These are phyloP conservation scores for Phylloporus arenicola DNA, from an alignment of 768 basidiomycete genomes.

Conservation along the genomic window DNA sequence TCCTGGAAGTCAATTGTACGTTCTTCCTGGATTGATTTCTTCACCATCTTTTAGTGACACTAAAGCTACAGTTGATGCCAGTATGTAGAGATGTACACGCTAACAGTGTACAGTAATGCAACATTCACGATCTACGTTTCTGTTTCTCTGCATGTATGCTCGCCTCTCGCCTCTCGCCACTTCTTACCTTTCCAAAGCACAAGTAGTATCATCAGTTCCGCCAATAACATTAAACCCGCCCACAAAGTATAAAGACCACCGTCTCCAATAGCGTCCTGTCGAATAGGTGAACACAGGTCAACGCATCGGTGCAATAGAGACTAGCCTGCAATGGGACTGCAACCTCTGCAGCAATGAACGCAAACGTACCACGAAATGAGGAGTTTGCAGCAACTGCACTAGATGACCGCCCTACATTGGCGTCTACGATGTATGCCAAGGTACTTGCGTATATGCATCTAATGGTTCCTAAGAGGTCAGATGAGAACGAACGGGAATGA, in stretches of 20 bases:
- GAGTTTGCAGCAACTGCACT: conserved; percentile 75
- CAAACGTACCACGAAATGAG: conserved; percentile 62
- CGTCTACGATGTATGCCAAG: conserved; percentile 83
- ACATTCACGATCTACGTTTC: background rate
- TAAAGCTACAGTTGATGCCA: too few species aligned
- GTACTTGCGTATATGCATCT: conserved; percentile 65
- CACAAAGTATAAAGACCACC: conserved; percentile 76
- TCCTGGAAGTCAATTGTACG: too few species aligned
- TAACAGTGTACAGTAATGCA: too few species aligned
- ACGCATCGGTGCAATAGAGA: background rate
- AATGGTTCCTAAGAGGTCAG: background rate
- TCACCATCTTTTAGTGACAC: too few species aligned
- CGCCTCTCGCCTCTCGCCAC: conserved; percentile 58
- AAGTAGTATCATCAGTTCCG: conserved; percentile 51
- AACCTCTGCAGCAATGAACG: conserved; percentile 66
- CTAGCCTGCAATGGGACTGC: conserved; percentile 63
- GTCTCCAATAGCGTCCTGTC: conserved; percentile 66
- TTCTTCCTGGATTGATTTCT: too few species aligned
- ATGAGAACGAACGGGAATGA: background rate
- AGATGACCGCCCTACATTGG: conserved; percentile 76
- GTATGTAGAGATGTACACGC: too few species aligned
- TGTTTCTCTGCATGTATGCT: conserved; percentile 41
- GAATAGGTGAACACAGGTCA: background rate
- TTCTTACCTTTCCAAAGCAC: conserved; percentile 54
- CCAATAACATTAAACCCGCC: conserved; percentile 49